Conservation (phyloP, 2,329 filamentous ascomycete genomes). For the Tolypocladium guangdongense region DNA sequence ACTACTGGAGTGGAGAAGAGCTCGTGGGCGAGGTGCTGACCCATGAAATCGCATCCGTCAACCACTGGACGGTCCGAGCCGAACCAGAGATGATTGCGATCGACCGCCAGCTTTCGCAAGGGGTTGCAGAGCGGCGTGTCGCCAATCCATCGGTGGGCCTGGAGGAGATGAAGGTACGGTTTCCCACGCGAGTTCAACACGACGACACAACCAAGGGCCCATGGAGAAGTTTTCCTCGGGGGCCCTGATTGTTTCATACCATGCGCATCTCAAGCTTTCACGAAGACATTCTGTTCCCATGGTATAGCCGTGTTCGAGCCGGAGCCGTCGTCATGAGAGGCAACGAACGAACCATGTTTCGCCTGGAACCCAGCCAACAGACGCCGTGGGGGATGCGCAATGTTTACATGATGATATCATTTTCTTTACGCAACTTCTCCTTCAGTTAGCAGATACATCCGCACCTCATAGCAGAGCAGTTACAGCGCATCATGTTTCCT, state of each 20-base stretch:
- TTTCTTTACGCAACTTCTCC: not conserved
- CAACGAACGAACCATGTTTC: not conserved
- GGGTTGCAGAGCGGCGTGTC: not conserved
- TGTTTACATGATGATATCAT: not conserved
- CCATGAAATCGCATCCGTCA: not conserved
- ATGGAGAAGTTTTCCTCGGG: not conserved
- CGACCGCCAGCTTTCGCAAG: not conserved
- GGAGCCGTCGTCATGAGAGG: not conserved
- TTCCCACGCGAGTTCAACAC: not conserved
- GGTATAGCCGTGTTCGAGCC: not conserved
- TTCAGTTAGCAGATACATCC: not conserved
- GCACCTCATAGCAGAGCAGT: not conserved
- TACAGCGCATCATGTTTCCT: not conserved
- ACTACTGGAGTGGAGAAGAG: not conserved
- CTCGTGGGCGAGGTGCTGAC: not conserved
- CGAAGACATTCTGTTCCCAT: not conserved
- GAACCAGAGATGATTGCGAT: not conserved
- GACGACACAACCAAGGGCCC: not conserved
- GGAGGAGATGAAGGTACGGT: not conserved
- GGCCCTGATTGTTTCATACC: not conserved
- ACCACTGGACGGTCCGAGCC: not conserved
- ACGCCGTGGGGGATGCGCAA: not conserved
- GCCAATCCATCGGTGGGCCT: not conserved
- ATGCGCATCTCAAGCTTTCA: not conserved
- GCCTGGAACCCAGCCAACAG: not conserved